Base-by-base conservation (phyloP, 306 rosid species). In the Cicer pinnatifidum region DNA sequence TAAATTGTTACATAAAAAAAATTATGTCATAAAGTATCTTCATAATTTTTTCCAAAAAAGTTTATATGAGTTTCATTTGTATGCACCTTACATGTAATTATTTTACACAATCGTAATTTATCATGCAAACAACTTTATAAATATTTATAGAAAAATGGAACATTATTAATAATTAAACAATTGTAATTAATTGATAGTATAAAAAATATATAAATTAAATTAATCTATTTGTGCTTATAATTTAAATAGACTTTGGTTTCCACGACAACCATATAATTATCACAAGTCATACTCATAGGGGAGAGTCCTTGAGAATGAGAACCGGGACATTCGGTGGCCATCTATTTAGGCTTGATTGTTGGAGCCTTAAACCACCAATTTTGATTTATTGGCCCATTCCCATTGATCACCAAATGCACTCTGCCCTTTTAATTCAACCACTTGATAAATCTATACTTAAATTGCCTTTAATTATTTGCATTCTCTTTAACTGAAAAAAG, bases 331-430 rank as follows among this genome's bases (percentile, higher is more conserved):
- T 78, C 72, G 48, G 78, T 77, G 74, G 57, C 74, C 86, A 73
- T 82, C 9, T 7, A 69, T 80, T 60, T 59, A 69, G 89, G 67
- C 89, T 77, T 85, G 82, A 85, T 80, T 85, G 76, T 65, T 57
- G 86, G 83, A 38, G 7, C 1, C 37, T 35, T 20, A 50, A 8
- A 62, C 63, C 69, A 20, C 19, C 40, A 61, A 13, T 75, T 69
- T 80, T 80, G 6, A 70, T 73, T 75, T 73, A 76, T 69, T 54
- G 43, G 41, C 19, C 2, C 66, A 59, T 59, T 59, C 19, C 45
- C 64, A 53, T 57, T 37, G 13, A 81, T 46, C 41, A 72, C 52
- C 72, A 59, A 52, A 52, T 52, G 23, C 17, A 28, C 45, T 66
- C 71, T 72, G 35, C 69, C 51, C 67, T 75, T 78, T 78, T 51